phyloP scores from a whole-genome alignment of 2,329 filamentous ascomycete genomes.

The Leptographium galeiforme region DNA sequence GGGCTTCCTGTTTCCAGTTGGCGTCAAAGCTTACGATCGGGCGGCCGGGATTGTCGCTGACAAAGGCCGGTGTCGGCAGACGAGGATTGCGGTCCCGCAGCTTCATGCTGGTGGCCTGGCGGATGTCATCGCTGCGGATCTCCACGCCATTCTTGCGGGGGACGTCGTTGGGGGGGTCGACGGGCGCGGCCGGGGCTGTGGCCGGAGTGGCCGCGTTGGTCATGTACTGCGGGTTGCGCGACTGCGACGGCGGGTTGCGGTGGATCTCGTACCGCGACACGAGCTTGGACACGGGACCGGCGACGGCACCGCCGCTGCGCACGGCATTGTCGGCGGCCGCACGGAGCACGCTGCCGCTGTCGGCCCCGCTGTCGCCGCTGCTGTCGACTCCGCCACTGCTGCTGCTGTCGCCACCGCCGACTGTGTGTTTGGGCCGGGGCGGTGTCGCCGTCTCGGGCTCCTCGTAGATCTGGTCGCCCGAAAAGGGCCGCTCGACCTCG shows the following conservation, averaged over 20 bases:
- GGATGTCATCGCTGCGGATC: conserved; percentile 75
- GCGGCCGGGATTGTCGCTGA: conserved; percentile 79
- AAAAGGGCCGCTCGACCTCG: conserved; percentile 53
- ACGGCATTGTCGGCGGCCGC: conserved; percentile 53
- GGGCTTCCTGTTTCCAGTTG: conserved; percentile 48
- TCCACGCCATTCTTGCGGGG: conserved; percentile 68
- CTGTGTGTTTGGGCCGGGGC: conserved; percentile 12
- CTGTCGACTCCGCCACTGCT: neutral
- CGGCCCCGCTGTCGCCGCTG: conserved; percentile 22
- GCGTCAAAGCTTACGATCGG: conserved; percentile 96
- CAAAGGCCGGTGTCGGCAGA: conserved; percentile 75
- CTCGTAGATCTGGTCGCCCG: conserved; percentile 76
- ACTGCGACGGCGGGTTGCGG: conserved; percentile 70
- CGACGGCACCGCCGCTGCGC: conserved; percentile 25
- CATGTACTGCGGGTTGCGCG: conserved; percentile 67
- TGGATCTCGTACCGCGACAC: conserved; percentile 50
- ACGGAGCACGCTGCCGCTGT: conserved; percentile 22
- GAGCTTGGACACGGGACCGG: conserved; percentile 20
- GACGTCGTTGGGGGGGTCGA: conserved; percentile 20
- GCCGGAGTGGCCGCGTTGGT: conserved; percentile 39
- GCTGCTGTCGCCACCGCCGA: neutral
- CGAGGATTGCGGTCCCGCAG: conserved; percentile 76
- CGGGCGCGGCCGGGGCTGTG: neutral
- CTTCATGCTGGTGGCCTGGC: conserved; percentile 78
- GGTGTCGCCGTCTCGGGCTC: conserved; percentile 50